Percentiles rank a stretch among this genome's conserved stretches.
Conservation (phyloP, 345 rosid species). For the Barbarea vulgaris region DNA sequence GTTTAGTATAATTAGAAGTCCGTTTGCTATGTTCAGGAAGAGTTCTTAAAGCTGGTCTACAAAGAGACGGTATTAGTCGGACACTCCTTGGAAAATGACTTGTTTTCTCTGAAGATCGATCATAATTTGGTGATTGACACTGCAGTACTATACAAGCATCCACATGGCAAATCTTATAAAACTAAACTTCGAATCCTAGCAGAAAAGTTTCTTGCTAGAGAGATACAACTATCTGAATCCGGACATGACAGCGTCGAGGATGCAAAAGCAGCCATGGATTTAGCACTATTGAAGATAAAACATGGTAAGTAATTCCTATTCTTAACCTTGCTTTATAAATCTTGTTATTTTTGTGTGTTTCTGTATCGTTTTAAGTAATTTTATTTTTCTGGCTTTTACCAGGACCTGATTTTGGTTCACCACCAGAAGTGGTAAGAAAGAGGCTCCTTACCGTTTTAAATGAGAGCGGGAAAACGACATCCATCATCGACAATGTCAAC, state of each 20-base stretch:
- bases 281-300: constrained; percentile 79
- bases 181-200: constrained; percentile 85
- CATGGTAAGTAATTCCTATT: constrained; percentile 55
- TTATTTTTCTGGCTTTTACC: constrained; percentile 13
- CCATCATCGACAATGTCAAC: constrained; percentile 68
- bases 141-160: constrained; percentile 81
- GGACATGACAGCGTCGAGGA: constrained; percentile 96
- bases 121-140: constrained; percentile 92
- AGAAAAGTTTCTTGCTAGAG: constrained; percentile 72
- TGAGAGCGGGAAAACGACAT: constrained; percentile 74
- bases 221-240: constrained; percentile 73
- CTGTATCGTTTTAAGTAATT: too few relatives aligned
- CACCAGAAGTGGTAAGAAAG: constrained; percentile 63
- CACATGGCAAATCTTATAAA: constrained; percentile 73
- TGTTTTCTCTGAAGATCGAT: constrained; percentile 79
- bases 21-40: constrained; percentile 64
- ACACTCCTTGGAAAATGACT: constrained; percentile 96
- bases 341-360: neutral
- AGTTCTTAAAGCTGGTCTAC: constrained; percentile 73
- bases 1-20: constrained; percentile 26
- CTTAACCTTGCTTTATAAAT: neutral
- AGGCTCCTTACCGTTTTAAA: constrained; percentile 69
- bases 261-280: constrained; percentile 90
- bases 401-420: constrained; percentile 96
- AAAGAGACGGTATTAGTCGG: constrained; percentile 88